Percentiles rank a stretch among this genome's conserved stretches.
These are phyloP conservation scores for Russula sp. DNA, from an alignment of 768 basidiomycete species.

Conservation along the genomic window DNA sequence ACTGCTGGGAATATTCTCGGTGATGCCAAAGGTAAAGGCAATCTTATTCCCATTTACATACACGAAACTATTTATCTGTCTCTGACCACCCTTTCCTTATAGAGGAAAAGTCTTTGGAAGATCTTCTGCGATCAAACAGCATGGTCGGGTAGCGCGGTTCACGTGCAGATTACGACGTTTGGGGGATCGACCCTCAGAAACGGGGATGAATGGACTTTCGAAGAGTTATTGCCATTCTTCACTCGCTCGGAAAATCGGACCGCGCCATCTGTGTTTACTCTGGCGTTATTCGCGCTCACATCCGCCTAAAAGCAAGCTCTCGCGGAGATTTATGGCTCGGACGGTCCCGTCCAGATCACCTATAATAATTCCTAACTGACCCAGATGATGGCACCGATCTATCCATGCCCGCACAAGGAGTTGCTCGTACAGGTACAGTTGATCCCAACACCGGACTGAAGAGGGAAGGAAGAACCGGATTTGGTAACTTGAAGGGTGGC, in stretches of 20 bases:
- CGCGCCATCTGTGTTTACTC: conserved; percentile 14
- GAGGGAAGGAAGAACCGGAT: too few relatives aligned
- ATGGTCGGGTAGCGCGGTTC: conserved; percentile 30
- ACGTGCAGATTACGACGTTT: conserved; percentile 26
- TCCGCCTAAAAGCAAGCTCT: conserved; percentile 18
- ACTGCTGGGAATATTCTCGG: conserved; percentile 28
- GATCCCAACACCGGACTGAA: too few relatives aligned
- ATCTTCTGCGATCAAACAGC: conserved; percentile 28
- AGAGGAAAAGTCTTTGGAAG: conserved; percentile 29
- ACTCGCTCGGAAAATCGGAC: conserved; percentile 27
- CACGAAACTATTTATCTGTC: not conserved
- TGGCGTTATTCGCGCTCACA: conserved; percentile 17
- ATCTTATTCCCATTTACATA: not conserved
- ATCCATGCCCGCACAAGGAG: too few relatives aligned
- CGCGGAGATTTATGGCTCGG: conserved; percentile 11
- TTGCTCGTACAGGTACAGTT: too few relatives aligned
- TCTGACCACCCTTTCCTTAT: not conserved
- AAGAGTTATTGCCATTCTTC: conserved; percentile 24
- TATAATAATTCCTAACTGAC: conserved; percentile 28
- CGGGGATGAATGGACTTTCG: conserved; percentile 27
- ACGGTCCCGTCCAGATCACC: conserved; percentile 23
- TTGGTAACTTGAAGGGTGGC: too few relatives aligned
- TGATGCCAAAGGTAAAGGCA: conserved; percentile 26
- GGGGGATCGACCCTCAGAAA: conserved; percentile 24
- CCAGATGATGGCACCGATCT: too few relatives aligned